Evolutionary conservation across 2,329 filamentous ascomycete genomes (phyloP).

Genomic region (Trichoderma hamatum): DNA sequence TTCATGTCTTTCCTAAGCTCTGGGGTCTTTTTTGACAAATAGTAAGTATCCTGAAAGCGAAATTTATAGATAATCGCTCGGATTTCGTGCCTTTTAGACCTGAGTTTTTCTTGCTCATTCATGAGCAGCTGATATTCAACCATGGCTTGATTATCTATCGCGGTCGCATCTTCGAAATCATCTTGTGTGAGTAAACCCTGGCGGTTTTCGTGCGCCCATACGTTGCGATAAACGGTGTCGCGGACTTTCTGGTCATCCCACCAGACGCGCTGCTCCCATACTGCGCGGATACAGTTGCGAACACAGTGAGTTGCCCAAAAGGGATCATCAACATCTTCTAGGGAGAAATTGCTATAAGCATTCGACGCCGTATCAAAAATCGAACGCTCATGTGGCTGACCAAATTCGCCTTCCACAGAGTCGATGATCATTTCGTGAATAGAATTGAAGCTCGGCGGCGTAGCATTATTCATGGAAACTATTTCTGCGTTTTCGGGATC

Average conservation of each 20-base stretch:
- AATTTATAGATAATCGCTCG: background rate
- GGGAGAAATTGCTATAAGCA: background rate
- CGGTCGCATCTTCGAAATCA: background rate
- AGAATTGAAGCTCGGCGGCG: accelerated
- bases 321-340: background rate
- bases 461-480: background rate
- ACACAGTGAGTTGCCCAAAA: background rate
- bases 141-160: background rate
- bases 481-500: background rate
- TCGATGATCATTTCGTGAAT: background rate
- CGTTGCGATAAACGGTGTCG: background rate
- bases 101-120: background rate
- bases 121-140: background rate
- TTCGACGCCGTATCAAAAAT: background rate
- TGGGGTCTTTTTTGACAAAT: background rate
- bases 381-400: background rate
- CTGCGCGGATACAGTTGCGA: background rate
- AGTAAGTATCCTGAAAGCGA: background rate
- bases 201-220: background rate
- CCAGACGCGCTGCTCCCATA: background rate
- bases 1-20: background rate
- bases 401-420: background rate
- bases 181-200: background rate
- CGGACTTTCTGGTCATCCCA: background rate
- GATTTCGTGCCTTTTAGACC: background rate